Conservation (phyloP, 2,329 filamentous ascomycete genomes). For the Colletotrichum orbiculare region DNA sequence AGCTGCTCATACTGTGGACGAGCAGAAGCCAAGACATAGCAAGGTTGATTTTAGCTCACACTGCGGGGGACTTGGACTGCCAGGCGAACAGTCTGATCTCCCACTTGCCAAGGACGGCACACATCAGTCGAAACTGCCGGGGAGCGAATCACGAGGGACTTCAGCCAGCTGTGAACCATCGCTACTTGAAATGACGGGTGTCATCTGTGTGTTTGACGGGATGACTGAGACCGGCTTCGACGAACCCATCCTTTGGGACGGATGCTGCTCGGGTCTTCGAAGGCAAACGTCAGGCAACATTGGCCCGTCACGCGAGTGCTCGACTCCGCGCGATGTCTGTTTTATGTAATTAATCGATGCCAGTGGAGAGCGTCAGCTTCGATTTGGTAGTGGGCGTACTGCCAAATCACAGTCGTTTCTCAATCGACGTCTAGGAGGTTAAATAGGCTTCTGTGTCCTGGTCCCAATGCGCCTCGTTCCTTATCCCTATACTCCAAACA, state of each 20-base stretch:
- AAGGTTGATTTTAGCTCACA: background rate
- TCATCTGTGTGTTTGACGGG: slow-evolving; percentile 25
- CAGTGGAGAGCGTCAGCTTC: slow-evolving; percentile 21
- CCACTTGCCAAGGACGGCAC: slow-evolving; percentile 31
- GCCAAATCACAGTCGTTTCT: slow-evolving; percentile 30
- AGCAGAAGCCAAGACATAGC: background rate
- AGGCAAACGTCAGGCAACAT: slow-evolving; percentile 6
- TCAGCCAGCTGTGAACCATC: background rate
- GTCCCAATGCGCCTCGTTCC: slow-evolving; percentile 14
- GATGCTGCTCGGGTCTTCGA: slow-evolving; percentile 10
- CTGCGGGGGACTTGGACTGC: background rate
- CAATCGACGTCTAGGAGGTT: slow-evolving; percentile 11
- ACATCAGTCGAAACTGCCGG: slow-evolving; percentile 35
- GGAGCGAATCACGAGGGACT: slow-evolving; percentile 8
- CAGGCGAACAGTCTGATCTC: slow-evolving; percentile 28
- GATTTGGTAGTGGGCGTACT: background rate
- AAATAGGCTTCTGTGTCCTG: slow-evolving; percentile 26
- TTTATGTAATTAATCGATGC: slow-evolving; percentile 25
- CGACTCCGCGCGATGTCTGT: slow-evolving; percentile 21
- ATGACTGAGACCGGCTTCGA: slow-evolving; percentile 26
- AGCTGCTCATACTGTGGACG: background rate
- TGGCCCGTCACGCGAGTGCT: slow-evolving; percentile 11
- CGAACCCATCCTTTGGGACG: slow-evolving; percentile 14
- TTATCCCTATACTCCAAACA: slow-evolving; percentile 32
- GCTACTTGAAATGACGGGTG: slow-evolving; percentile 22